A percentile compares a stretch with the other conserved stretches of the same genome.
Conservation (phyloP, 176 grass and related monocot species). For the Canna indica region DNA sequence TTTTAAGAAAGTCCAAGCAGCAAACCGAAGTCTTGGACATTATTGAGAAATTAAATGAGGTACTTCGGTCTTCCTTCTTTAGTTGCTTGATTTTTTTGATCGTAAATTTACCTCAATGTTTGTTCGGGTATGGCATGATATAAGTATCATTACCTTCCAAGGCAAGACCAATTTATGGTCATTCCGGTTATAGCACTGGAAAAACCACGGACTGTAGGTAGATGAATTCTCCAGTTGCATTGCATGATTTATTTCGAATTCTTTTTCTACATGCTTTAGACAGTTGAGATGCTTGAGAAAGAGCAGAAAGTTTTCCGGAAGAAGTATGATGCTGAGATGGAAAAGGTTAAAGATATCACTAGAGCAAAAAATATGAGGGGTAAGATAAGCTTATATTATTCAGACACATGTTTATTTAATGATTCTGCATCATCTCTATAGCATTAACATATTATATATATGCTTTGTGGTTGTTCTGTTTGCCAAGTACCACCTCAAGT, state of each 20-base stretch:
- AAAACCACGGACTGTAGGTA: not conserved
- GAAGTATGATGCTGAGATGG: conserved; percentile 53
- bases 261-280: conserved; percentile 24
- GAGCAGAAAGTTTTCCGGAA: conserved; percentile 67
- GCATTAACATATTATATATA: no score
- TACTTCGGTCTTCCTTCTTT: conserved; percentile 16
- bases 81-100: not conserved
- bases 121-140: not conserved
- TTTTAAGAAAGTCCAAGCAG: conserved; percentile 97
- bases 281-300: conserved; percentile 72
- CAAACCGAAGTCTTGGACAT: conserved; percentile 69
- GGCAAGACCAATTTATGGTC: not conserved
- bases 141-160: not conserved
- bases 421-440: no score
- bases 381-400: conserved; percentile 1
- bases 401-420: not conserved
- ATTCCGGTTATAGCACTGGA: not conserved
- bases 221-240: not conserved
- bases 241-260: conserved; percentile 3
- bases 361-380: conserved; percentile 74
- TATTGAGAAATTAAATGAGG: conserved; percentile 93
- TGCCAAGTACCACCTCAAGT: no score
- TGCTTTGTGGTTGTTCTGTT: no score
- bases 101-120: not conserved
- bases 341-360: conserved; percentile 63